phyloP scores from a whole-genome alignment of 2,329 filamentous ascomycete genomes.

The Claviceps pusilla region DNA sequence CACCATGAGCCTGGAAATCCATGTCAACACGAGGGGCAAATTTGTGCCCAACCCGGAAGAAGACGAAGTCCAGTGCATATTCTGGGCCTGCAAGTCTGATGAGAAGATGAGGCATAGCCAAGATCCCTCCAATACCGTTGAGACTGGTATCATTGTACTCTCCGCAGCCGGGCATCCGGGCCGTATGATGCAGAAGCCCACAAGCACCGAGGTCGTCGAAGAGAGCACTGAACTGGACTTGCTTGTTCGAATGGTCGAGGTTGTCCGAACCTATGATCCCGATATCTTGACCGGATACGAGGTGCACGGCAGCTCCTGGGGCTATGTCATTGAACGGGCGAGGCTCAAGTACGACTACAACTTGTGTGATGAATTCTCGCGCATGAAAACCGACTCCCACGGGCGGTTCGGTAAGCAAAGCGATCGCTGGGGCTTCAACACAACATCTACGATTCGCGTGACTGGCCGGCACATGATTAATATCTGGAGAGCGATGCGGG shows the following conservation, averaged over 20 bases:
- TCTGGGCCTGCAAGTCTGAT: slow-evolving; percentile 77
- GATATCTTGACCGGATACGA: slow-evolving; percentile 92
- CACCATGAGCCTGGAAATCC: slow-evolving; percentile 83
- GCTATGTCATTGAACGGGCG: slow-evolving; percentile 84
- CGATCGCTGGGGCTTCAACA: slow-evolving; percentile 87
- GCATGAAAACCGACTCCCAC: slow-evolving; percentile 71
- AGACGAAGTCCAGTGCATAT: slow-evolving; percentile 75
- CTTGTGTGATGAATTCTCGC: slow-evolving; percentile 78
- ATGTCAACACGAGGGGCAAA: slow-evolving; percentile 71
- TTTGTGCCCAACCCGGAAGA: slow-evolving; percentile 79
- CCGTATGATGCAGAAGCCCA: slow-evolving; percentile 45
- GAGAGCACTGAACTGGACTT: slow-evolving; percentile 73
- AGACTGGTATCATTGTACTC: slow-evolving; percentile 59
- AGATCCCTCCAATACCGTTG: slow-evolving; percentile 31
- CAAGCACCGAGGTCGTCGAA: slow-evolving; percentile 49
- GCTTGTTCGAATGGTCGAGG: slow-evolving; percentile 70
- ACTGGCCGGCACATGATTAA: slow-evolving; percentile 94
- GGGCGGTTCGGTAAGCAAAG: slow-evolving; percentile 74
- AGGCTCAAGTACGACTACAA: slow-evolving; percentile 77
- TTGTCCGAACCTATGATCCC: slow-evolving; percentile 72
- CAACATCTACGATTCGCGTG: slow-evolving; percentile 81
- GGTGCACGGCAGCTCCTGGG: slow-evolving; percentile 87
- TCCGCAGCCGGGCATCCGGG: slow-evolving; percentile 46
- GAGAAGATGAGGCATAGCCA: slow-evolving; percentile 28
- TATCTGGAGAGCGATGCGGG: slow-evolving; percentile 88